Evolutionary conservation across 1,284 basidiomycete species (phyloP).

Genomic region (Spongiforma sp.): DNA sequence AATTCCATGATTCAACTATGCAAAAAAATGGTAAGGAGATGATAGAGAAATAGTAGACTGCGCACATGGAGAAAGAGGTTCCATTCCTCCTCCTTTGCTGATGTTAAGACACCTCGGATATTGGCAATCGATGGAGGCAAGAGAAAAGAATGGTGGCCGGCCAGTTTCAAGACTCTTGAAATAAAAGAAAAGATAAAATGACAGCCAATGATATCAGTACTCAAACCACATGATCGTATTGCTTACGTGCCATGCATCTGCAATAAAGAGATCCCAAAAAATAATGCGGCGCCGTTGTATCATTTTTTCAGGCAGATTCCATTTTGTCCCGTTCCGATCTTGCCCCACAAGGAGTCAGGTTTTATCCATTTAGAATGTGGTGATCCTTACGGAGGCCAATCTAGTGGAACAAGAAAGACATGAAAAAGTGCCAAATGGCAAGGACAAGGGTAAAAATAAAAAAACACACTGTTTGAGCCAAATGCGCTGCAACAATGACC

Average conservation of each 20-base stretch:
- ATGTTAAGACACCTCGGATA: slow-evolving; percentile 49
- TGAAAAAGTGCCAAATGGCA: slow-evolving; percentile 12
- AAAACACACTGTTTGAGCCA: slow-evolving; percentile 62
- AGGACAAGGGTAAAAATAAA: slow-evolving; percentile 12
- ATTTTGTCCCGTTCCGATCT: slow-evolving; percentile 64
- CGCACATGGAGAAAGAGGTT: slow-evolving; percentile 30
- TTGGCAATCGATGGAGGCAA: slow-evolving; percentile 61
- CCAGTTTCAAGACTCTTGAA: slow-evolving; percentile 61
- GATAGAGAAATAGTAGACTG: slow-evolving; percentile 1
- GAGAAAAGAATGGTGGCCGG: slow-evolving; percentile 64
- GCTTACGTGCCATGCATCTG: slow-evolving; percentile 56
- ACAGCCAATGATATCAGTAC: slow-evolving; percentile 13
- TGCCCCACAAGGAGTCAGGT: slow-evolving; percentile 17
- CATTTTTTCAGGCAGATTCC: slow-evolving; percentile 57
- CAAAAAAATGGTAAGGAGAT: not conserved
- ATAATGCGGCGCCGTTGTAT: slow-evolving; percentile 57
- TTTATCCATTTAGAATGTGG: not conserved
- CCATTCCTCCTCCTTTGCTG: slow-evolving; percentile 32
- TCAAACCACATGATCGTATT: not conserved
- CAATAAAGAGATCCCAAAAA: slow-evolving; percentile 62
- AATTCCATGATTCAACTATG: slow-evolving; percentile 64
- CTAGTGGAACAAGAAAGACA: slow-evolving; percentile 41
- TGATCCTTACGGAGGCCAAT: slow-evolving; percentile 59
- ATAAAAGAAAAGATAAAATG: not conserved
- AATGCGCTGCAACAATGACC: slow-evolving; percentile 57